These are phyloP conservation scores for Lichtheimia corymbifera DNA, from an alignment of 371 early-diverging fungal genomes.

Conservation along the genomic window DNA sequence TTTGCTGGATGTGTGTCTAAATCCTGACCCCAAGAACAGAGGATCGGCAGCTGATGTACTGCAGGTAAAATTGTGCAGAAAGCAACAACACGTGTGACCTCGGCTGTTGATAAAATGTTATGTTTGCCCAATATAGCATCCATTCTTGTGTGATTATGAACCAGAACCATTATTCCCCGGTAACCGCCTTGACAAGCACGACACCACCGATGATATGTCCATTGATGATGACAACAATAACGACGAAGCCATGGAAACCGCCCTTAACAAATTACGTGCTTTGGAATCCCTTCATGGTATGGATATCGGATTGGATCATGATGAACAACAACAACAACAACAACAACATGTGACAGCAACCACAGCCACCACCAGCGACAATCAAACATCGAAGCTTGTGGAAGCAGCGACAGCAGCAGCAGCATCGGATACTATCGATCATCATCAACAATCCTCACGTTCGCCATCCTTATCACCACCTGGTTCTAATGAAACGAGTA, in stretches of 20 bases:
- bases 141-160: conserved; percentile 40
- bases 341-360: neutral
- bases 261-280: conserved; percentile 24
- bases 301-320: conserved; percentile 16
- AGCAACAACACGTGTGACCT: conserved; percentile 1
- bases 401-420: too few relatives aligned
- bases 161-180: conserved; percentile 41
- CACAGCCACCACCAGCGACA: neutral
- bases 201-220: conserved; percentile 5
- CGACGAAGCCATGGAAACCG: conserved; percentile 24
- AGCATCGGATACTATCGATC: too few relatives aligned
- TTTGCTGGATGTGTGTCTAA: conserved; percentile 43
- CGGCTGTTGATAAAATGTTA: neutral
- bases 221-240: conserved; percentile 7
- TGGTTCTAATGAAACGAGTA: neutral
- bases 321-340: conserved; percentile 1
- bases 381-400: too few relatives aligned
- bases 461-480: conserved; percentile 6
- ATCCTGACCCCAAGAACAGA: conserved; percentile 36
- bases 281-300: conserved; percentile 26
- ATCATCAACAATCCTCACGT: neutral
- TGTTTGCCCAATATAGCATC: conserved; percentile 27
- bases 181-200: conserved; percentile 3
- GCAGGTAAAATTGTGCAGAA: conserved; percentile 22
- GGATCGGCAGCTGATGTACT: conserved; percentile 37